Evolutionary conservation across 2,329 filamentous ascomycete genomes (phyloP).

Genomic region (Exophiala bonariae): DNA sequence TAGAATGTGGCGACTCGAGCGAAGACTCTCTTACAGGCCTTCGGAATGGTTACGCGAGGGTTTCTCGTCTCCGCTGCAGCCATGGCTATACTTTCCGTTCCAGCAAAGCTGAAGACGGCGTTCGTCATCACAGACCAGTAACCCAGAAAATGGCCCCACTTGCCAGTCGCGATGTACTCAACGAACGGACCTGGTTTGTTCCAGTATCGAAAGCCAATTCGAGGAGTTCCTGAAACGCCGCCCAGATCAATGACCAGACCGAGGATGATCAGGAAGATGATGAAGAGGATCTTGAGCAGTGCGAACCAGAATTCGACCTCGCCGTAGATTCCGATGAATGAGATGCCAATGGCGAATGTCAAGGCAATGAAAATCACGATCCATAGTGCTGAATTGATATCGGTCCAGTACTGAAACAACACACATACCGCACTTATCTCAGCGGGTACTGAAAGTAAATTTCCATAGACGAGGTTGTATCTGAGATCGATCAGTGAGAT

Average conservation of each 20-base stretch:
- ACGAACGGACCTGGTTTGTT: conserved; percentile 66
- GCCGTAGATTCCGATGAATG: conserved; percentile 41
- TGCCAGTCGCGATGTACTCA: conserved; percentile 60
- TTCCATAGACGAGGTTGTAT: conserved; percentile 48
- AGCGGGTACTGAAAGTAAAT: conserved; percentile 54
- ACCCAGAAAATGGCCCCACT: conserved; percentile 63
- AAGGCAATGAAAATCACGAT: conserved; percentile 40
- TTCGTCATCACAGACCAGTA: conserved; percentile 51
- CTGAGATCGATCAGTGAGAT: conserved; percentile 6
- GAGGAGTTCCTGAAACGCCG: conserved; percentile 58
- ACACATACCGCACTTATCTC: conserved; percentile 66
- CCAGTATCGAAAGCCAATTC: conserved; percentile 71
- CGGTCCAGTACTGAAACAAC: conserved; percentile 64
- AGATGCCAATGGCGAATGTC: conserved; percentile 36
- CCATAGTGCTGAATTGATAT: conserved; percentile 49
- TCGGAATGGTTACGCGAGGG: conserved; percentile 41
- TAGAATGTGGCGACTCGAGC: conserved; percentile 43
- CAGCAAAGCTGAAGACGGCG: conserved; percentile 43
- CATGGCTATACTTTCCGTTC: conserved; percentile 42
- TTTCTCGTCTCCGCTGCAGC: conserved; percentile 42
- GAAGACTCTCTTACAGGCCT: conserved; percentile 42
- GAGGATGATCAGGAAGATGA: conserved; percentile 57
- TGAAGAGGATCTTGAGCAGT: conserved; percentile 58
- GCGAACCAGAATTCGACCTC: conserved; percentile 59
- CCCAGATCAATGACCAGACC: conserved; percentile 62